Evolutionary conservation across 2,329 filamentous ascomycete genomes (phyloP).

Genomic region (Cladosporium sp.): DNA sequence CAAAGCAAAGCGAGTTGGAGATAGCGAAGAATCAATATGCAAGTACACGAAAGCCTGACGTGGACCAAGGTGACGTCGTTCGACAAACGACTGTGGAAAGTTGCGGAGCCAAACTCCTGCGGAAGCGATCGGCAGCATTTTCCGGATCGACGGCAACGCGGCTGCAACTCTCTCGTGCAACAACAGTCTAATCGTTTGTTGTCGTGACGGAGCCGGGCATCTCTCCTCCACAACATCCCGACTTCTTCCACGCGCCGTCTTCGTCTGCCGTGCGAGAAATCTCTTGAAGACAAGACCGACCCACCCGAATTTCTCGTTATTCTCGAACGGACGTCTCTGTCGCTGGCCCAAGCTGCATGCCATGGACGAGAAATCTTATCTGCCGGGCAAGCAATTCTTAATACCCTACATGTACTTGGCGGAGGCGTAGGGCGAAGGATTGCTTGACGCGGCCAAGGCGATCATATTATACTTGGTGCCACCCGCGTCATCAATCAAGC

Average conservation of each 20-base stretch:
- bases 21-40: not conserved
- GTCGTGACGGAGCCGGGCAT: not conserved
- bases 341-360: constrained; percentile 6
- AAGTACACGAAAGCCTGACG: not conserved
- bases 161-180: not conserved
- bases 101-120: too few species aligned
- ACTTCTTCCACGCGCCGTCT: not conserved
- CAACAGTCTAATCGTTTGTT: not conserved
- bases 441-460: constrained; percentile 17
- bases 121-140: not conserved
- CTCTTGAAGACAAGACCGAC: not conserved
- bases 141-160: not conserved
- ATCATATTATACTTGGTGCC: constrained; percentile 9
- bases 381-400: constrained; percentile 7
- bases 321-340: not conserved
- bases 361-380: not conserved
- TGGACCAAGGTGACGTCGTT: not conserved
- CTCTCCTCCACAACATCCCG: constrained; percentile 1
- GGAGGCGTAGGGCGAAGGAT: constrained; percentile 14
- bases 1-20: too few species aligned
- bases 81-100: too few species aligned
- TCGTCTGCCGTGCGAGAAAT: not conserved
- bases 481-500: constrained; percentile 14
- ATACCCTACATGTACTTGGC: constrained; percentile 13
- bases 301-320: not conserved